Evolutionary conservation across 176 grass and related monocot species (phyloP), one percentile per base, ranked within the genome.

Genomic region (Rhynchospora tenuis): DNA sequence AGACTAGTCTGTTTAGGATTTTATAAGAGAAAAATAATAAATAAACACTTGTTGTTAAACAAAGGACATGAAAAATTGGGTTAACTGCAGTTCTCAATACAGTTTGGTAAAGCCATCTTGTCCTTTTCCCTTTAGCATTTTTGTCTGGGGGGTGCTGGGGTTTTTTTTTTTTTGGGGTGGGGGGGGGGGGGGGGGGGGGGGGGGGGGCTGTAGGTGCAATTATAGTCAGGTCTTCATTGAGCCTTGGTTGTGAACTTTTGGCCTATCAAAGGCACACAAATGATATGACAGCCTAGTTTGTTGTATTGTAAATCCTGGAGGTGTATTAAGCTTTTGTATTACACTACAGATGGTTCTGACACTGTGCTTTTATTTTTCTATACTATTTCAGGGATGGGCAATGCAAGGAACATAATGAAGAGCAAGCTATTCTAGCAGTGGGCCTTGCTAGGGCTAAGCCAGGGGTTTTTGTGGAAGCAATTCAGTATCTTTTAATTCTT

Each of bases 381-480:
- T 87, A 10, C 72, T 68, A 24, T 73, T 81, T 83, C 75, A 98
- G 95, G 89, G 95, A 98, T 88, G 92, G 86, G n/a, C 95, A 98
- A 78, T 98, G 92, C 78, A 91, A 92, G 87, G 92, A 91, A 78
- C 62, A 98, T 90, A 91, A 85, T 70, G 86, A 95, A 83, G 95
- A 95, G 80, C 95, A 98, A 89, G 89, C 89, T 43, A 93, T 98
- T 87, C 91, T 91, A 76, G 90, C 92, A 74, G 92, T 95, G 65
- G 91, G 95, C 28, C 92, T 98, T 84, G 90, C 92, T 78, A 98
- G 67, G 84, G 86, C 88, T 86, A 98, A 91, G 74, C 84, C 92
- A 84, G 95, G 92, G 50, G 89, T 98, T 84, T 98, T 98, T 80
- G 86, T 98, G 85, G 95, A 95, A 95, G 95, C 92, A 11, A 98